Evolutionary conservation across 2,329 filamentous ascomycete genomes (phyloP).

Genomic region (Ophiostoma piceae): DNA sequence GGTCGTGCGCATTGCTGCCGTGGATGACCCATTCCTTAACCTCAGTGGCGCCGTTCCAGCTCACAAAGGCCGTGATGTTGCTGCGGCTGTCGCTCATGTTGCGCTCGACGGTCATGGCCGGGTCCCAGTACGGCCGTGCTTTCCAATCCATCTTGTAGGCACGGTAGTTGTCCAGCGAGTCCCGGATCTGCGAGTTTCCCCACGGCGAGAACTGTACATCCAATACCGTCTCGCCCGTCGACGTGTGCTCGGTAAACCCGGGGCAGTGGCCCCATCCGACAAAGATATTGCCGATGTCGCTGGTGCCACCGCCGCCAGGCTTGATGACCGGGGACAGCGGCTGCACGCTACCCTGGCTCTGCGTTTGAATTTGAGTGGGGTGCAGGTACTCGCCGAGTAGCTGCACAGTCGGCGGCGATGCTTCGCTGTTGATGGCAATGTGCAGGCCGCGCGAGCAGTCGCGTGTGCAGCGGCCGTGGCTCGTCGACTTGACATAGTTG

Average conservation of each 20-base stretch:
- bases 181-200: conserved; percentile 5
- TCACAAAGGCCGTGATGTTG: conserved; percentile 22
- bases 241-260: conserved; percentile 43
- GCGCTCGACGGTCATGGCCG: conserved; percentile 28
- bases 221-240: conserved; percentile 48
- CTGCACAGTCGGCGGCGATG: conserved; percentile 40
- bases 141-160: conserved; percentile 51
- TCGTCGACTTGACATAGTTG: conserved; percentile 44
- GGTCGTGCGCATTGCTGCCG: neutral
- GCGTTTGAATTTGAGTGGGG: conserved; percentile 32
- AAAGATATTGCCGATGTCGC: conserved; percentile 42
- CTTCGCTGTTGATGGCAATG: conserved; percentile 38
- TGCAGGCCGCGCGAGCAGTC: conserved; percentile 41
- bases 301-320: neutral
- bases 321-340: conserved; percentile 40
- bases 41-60: conserved; percentile 45
- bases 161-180: conserved; percentile 47
- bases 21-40: conserved; percentile 26
- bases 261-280: conserved; percentile 53
- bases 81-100: neutral
- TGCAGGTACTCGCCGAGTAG: conserved; percentile 45
- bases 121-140: conserved; percentile 39
- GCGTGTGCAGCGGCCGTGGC: conserved; percentile 30
- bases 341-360: conserved; percentile 44
- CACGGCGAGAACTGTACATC: conserved; percentile 39